Evolutionary conservation across 257 asterid species (phyloP).

Genomic region (Scutellaria galericulata): DNA sequence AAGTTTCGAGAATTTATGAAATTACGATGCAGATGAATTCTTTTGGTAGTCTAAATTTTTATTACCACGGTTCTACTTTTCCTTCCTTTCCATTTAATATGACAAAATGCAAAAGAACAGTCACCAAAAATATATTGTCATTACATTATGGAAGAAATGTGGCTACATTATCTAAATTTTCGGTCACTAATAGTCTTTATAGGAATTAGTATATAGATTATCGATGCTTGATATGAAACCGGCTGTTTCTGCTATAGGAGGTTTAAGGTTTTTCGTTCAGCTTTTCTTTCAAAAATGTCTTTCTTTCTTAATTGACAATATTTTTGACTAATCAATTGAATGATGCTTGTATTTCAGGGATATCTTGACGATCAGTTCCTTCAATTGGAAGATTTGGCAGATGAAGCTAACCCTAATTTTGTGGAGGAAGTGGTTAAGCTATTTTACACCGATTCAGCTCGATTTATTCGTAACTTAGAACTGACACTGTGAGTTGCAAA

Average conservation of each 20-base stretch:
- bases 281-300: not conserved
- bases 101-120: not conserved
- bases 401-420: slow-evolving; percentile 79
- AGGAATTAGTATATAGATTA: slow-evolving; percentile 6
- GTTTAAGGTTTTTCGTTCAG: not conserved
- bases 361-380: slow-evolving; percentile 81
- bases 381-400: slow-evolving; percentile 77
- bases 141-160: slow-evolving; percentile 8
- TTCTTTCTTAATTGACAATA: not conserved
- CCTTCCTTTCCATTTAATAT: not conserved
- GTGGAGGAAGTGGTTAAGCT: slow-evolving; percentile 78
- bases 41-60: not conserved
- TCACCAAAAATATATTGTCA: slow-evolving; percentile 3
- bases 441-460: slow-evolving; percentile 63
- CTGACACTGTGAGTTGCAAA: slow-evolving; percentile 52
- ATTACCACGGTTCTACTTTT: not conserved
- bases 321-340: not conserved
- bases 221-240: not conserved
- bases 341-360: slow-evolving; percentile 49
- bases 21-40: no score
- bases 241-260: not conserved
- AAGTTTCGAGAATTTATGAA: not conserved
- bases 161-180: slow-evolving; percentile 16
- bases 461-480: slow-evolving; percentile 65
- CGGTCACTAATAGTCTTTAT: not conserved